Percentiles rank a stretch among this genome's conserved stretches.
phyloP scores from a whole-genome alignment of 2,329 filamentous ascomycete genomes.

The Aspergillus alliaceus region DNA sequence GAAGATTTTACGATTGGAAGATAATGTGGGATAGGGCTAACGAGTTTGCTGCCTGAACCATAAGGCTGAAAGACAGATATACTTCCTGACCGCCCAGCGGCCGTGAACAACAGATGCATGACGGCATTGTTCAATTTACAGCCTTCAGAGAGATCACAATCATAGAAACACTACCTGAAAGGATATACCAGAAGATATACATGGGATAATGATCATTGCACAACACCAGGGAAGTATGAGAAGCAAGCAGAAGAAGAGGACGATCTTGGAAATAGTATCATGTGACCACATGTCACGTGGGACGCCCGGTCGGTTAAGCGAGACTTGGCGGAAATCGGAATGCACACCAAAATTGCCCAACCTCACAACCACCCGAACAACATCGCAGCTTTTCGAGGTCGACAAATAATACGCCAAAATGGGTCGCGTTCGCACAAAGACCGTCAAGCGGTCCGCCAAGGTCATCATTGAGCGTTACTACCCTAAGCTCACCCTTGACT shows the following conservation, averaged over 20 bases:
- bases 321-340: background rate
- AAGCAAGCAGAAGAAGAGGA: too few relatives aligned
- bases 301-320: background rate
- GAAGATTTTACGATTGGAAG: background rate
- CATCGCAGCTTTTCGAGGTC: slow-evolving; percentile 9
- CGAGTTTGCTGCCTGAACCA: background rate
- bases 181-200: too few relatives aligned
- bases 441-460: slow-evolving; percentile 88
- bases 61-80: background rate
- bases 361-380: slow-evolving; percentile 14
- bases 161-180: too few relatives aligned
- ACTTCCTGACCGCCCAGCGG: background rate
- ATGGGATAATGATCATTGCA: too few relatives aligned
- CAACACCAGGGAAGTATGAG: background rate
- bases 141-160: too few relatives aligned
- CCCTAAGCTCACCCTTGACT: slow-evolving; percentile 97
- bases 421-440: slow-evolving; percentile 56
- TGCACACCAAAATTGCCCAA: slow-evolving; percentile 3
- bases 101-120: background rate
- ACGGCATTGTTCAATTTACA: too few relatives aligned
- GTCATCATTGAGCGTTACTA: slow-evolving; percentile 99
- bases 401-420: slow-evolving; percentile 44
- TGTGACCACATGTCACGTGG: background rate
- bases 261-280: background rate
- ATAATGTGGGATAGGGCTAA: slow-evolving; percentile 3